These are phyloP conservation scores for Solanum bukasovii DNA, from an alignment of 257 asterid genomes.

Conservation along the genomic window DNA sequence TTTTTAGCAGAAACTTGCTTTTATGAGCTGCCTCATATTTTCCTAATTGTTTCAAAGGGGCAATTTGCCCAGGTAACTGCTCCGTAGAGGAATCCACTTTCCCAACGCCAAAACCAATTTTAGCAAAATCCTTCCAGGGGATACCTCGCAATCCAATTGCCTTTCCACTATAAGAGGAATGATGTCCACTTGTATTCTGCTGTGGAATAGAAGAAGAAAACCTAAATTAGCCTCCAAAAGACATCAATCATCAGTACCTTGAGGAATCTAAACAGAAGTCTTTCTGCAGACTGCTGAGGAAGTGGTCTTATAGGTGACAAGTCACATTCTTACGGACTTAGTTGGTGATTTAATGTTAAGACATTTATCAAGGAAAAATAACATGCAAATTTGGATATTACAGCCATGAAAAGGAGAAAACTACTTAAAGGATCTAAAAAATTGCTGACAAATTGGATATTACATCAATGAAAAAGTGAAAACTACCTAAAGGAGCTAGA, in stretches of 20 bases:
- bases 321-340: neutral
- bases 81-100: constrained; percentile 18
- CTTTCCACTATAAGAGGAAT: constrained; percentile 8
- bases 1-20: constrained; percentile 31
- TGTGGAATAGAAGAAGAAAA: constrained; percentile 6
- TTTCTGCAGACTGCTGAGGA: neutral
- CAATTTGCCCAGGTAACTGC: constrained; percentile 13
- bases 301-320: neutral
- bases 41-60: constrained; percentile 19
- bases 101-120: constrained; percentile 38
- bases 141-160: constrained; percentile 44
- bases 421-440: neutral
- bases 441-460: neutral
- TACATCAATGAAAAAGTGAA: neutral
- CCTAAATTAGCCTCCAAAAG: neutral
- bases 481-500: neutral
- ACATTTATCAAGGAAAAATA: neutral
- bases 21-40: constrained; percentile 22
- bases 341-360: neutral
- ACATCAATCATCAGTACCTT: neutral
- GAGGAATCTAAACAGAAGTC: neutral
- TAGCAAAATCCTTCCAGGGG: constrained; percentile 73
- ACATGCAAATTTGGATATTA: neutral
- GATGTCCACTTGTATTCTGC: constrained; percentile 18
- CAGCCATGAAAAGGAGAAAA: neutral